phyloP scores from a whole-genome alignment of 2,329 filamentous ascomycete species.

The Talaromyces pinophilus region DNA sequence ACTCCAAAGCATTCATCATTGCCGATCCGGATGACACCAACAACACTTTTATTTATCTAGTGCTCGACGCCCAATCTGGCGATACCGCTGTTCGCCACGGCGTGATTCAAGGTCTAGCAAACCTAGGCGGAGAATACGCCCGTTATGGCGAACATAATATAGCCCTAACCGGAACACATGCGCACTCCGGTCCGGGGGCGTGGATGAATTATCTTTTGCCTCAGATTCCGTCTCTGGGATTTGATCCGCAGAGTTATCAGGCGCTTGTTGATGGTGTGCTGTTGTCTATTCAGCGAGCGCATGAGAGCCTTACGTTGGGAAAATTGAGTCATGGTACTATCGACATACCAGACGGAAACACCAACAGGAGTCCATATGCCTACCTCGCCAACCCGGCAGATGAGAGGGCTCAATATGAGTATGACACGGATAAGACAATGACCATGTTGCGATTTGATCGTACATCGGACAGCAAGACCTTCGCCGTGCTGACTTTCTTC shows the following conservation, averaged over 20 bases:
- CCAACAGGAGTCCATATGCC: conserved; percentile 84
- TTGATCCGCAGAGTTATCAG: conserved; percentile 80
- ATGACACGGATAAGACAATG: conserved; percentile 72
- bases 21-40: conserved; percentile 65
- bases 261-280: conserved; percentile 86
- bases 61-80: conserved; percentile 82
- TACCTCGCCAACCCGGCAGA: conserved; percentile 81
- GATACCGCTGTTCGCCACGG: conserved; percentile 86
- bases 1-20: conserved; percentile 86
- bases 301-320: conserved; percentile 69
- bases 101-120: conserved; percentile 73
- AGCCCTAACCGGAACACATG: conserved; percentile 89
- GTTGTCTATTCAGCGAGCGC: conserved; percentile 77
- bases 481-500: conserved; percentile 87
- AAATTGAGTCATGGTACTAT: conserved; percentile 69
- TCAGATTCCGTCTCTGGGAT: conserved; percentile 85
- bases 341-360: conserved; percentile 73
- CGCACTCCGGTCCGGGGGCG: conserved; percentile 84
- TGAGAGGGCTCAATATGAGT: conserved; percentile 69
- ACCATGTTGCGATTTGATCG: conserved; percentile 78
- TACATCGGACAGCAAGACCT: conserved; percentile 70
- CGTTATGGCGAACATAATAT: conserved; percentile 78
- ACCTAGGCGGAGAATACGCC: conserved; percentile 69
- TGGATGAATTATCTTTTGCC: conserved; percentile 95
- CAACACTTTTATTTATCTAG: conserved; percentile 81